Base-by-base conservation (phyloP, 176 grass and related monocot species). In the Avena eriantha region DNA sequence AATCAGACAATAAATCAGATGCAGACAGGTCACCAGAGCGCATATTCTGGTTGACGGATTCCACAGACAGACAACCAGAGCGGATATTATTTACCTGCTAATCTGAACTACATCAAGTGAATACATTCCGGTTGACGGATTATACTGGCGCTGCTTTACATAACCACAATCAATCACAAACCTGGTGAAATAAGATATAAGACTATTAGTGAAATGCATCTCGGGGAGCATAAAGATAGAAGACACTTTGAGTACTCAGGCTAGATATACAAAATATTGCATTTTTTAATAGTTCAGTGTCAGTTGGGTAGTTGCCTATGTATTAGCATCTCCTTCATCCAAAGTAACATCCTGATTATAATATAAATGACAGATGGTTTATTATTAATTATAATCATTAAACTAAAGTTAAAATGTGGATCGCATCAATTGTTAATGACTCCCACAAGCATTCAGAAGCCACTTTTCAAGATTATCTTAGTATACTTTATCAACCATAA, bases 71-170 rank as follows among this genome's bases (percentile, higher is more conserved):
- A 59, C 23, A 57, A 77, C 17, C 31, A 74, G 7, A 71, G 7
- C n/a, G 48, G 45, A 77, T 46, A 87, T 72, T 53, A 82, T 82
- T 55, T 87, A 98, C 93, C 91, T 98, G 90, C 96, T 98, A 80
- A 98, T 98, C 59, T 98, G 90, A 78, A 98, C 91, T 58, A 95
- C 85, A 93, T 98, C 96, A 87, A 98, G 93, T 82, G 96, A 98
- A 87, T 98, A 95, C 96, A 98, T 95, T 91, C 96, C 96, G 76
- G 86, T 92, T 24, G 90, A 94, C 34, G 96, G 96, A 76, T 98
- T 98, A 83, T 98, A 98, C 47, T 95, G 93, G 1, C 88, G 93
- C 67, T 98, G 96, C 90, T 98, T 98, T 85, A 98, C 96, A 88
- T 89, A 98, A 72, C 96, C 96, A 92, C 86, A 91, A 87, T 98